phyloP scores from a whole-genome alignment of 148 eudicot genomes.

The Rhododendron henanense region DNA sequence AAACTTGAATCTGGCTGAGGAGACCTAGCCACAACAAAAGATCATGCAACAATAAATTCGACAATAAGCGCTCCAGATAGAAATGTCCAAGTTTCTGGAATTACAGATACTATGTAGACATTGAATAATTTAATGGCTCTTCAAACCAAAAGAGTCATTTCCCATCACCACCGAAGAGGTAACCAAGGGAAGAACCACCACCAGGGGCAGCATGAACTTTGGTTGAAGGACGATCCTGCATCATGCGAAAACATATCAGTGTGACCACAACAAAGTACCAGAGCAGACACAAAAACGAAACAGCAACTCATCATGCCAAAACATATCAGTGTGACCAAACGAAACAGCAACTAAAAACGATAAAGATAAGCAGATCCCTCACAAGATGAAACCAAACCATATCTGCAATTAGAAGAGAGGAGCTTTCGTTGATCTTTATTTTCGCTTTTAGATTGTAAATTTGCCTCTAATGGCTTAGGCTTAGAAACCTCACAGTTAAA shows the following conservation, averaged over 20 bases:
- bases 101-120: background rate
- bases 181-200: constrained; percentile 15
- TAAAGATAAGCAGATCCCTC: background rate
- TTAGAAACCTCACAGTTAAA: background rate
- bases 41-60: background rate
- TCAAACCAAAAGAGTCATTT: background rate
- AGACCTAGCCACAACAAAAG: background rate
- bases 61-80: background rate
- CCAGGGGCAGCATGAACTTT: constrained; percentile 19
- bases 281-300: background rate
- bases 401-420: background rate
- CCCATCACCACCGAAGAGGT: constrained; percentile 13
- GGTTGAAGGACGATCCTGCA: constrained; percentile 16
- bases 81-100: background rate
- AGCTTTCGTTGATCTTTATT: background rate
- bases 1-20: background rate
- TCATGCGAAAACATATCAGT: background rate
- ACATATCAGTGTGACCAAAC: background rate
- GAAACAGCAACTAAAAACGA: background rate
- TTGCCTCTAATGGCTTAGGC: background rate
- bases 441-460: background rate
- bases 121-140: background rate
- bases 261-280: background rate
- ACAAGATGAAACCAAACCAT: background rate
- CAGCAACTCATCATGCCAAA: background rate